Conservation (phyloP, 495 filamentous ascomycete genomes). For the Corynascus novoguineensis region DNA sequence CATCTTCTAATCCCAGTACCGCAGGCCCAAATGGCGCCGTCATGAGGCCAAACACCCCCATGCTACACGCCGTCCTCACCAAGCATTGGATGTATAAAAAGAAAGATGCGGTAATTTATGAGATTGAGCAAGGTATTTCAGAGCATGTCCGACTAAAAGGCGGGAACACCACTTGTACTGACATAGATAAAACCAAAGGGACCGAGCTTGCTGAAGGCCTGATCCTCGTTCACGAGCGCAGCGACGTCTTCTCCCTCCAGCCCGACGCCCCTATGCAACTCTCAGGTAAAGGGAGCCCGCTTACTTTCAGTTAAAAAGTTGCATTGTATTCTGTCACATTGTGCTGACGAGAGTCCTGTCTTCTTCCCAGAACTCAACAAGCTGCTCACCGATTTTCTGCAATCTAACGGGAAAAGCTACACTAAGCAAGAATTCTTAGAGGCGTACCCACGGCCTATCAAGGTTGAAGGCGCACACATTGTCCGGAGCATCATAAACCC, state of each 20-base stretch:
- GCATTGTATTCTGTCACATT: too few species aligned
- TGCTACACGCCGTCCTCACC: background rate
- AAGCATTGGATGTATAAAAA: background rate
- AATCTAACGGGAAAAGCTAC: background rate
- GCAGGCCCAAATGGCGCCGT: background rate
- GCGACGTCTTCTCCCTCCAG: background rate
- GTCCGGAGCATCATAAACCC: background rate
- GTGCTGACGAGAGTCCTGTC: background rate
- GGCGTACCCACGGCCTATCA: background rate
- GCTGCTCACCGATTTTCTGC: background rate
- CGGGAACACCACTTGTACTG: background rate
- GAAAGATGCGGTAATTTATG: background rate
- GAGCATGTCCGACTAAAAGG: too few species aligned
- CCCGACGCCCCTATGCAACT: background rate
- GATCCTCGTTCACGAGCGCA: background rate
- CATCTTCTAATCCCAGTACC: background rate
- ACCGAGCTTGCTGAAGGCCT: background rate
- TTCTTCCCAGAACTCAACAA: background rate
- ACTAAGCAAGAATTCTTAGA: background rate
- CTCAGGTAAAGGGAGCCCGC: background rate
- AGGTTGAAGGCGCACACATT: background rate
- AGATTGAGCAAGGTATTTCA: background rate
- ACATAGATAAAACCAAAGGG: background rate
- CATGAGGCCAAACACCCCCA: background rate
- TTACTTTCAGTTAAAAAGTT: too few species aligned